A percentile compares a stretch with the other conserved stretches of the same genome.
Conservation (phyloP, 1,139 yeast genomes). For the Blastobotrys illinoisensis region DNA sequence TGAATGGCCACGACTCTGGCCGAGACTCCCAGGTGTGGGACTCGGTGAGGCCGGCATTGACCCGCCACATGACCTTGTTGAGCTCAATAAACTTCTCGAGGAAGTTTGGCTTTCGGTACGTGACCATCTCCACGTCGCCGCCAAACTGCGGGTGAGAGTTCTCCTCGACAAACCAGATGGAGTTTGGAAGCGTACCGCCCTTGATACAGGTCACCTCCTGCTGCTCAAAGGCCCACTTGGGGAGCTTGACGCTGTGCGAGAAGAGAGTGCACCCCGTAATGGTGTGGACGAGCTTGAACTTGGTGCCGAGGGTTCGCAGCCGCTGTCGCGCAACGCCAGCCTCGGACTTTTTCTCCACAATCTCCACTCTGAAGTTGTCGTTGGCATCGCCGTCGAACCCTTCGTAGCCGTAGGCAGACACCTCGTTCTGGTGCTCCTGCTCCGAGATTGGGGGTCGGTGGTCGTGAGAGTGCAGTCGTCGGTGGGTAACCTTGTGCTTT, state of each 20-base stretch:
- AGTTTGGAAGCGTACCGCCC: conserved; percentile 67
- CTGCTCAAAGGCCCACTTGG: conserved; percentile 95
- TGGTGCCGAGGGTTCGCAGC: conserved; percentile 74
- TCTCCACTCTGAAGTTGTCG: conserved; percentile 90
- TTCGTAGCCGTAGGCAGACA: conserved; percentile 81
- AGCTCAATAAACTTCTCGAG: conserved; percentile 68
- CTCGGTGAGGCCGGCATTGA: conserved; percentile 77
- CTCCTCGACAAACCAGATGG: conserved; percentile 85
- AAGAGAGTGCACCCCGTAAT: conserved; percentile 86
- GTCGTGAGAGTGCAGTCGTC: conserved; percentile 94
- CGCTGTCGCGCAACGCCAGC: conserved; percentile 55
- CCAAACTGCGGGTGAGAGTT: conserved; percentile 42
- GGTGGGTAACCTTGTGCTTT: conserved; percentile 58
- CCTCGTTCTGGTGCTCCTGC: conserved; percentile 96
- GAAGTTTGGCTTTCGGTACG: conserved; percentile 61
- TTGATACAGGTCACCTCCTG: conserved; percentile 93
- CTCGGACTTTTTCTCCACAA: conserved; percentile 55
- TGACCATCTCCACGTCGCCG: conserved; percentile 46
- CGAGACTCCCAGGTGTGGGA: conserved; percentile 84
- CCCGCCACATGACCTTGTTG: conserved; percentile 86
- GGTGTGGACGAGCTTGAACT: conserved; percentile 83
- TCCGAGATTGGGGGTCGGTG: conserved; percentile 89
- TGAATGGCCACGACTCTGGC: conserved; percentile 85
- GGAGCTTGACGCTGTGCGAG: conserved; percentile 79
- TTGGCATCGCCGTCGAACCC: conserved; percentile 94